A percentile compares a stretch with the other conserved stretches of the same genome.
These are phyloP conservation scores for Tylopilus sp. DNA, from an alignment of 768 basidiomycete genomes.

Conservation along the genomic window DNA sequence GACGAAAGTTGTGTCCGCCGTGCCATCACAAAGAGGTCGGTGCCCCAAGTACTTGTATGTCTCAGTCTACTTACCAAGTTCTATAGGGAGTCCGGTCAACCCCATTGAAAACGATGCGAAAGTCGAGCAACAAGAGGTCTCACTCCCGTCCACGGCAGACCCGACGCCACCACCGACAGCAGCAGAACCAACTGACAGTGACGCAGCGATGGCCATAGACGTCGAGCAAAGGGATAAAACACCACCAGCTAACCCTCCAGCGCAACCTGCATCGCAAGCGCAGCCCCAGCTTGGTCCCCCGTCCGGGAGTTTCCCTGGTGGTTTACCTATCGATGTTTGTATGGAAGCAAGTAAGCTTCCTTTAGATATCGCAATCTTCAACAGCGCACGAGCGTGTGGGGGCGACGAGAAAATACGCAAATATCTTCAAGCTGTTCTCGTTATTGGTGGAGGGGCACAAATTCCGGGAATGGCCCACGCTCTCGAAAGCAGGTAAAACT, in stretches of 20 bases:
- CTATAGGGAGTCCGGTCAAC: slow-evolving; percentile 22
- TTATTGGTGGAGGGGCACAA: slow-evolving; percentile 81
- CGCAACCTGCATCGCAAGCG: slow-evolving; percentile 17
- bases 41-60: background rate
- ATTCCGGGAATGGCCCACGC: slow-evolving; percentile 84
- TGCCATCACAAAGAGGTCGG: slow-evolving; percentile 29
- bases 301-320: slow-evolving; percentile 35
- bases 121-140: slow-evolving; percentile 34
- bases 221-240: slow-evolving; percentile 42
- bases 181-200: slow-evolving; percentile 22
- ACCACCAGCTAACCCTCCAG: slow-evolving; percentile 24
- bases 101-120: slow-evolving; percentile 26
- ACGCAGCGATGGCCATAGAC: slow-evolving; percentile 44
- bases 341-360: slow-evolving; percentile 89
- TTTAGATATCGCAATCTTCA: slow-evolving; percentile 89
- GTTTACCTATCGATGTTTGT: slow-evolving; percentile 68
- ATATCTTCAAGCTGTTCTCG: slow-evolving; percentile 81
- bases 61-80: background rate
- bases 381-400: slow-evolving; percentile 83
- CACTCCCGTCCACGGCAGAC: slow-evolving; percentile 32
- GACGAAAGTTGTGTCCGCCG: slow-evolving; percentile 19
- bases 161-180: slow-evolving; percentile 28
- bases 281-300: slow-evolving; percentile 20
- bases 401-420: slow-evolving; percentile 89
- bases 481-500: slow-evolving; percentile 72